Evolutionary conservation across 116 monocot species (phyloP).

Genomic region (Iris pallida): DNA sequence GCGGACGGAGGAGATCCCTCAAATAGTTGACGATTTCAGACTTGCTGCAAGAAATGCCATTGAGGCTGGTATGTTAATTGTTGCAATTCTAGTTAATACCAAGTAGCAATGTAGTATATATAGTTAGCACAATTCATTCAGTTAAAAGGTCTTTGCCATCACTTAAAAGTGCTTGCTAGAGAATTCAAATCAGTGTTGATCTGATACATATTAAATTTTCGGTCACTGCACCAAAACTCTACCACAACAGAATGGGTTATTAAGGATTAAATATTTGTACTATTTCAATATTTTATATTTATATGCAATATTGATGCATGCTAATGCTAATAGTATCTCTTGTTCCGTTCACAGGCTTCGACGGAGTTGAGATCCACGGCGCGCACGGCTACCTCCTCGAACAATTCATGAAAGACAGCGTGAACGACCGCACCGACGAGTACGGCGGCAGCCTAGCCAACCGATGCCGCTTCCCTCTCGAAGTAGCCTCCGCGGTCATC

Average conservation of each 20-base stretch:
- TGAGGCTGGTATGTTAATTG: conserved; percentile 9
- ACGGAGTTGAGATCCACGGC: conserved; percentile 2
- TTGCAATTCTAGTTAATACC: background rate
- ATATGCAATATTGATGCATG: no score
- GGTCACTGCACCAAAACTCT: no score
- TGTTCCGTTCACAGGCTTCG: background rate
- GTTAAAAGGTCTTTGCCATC: no score
- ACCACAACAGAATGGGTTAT: no score
- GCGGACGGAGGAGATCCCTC: conserved; percentile 16
- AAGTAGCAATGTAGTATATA: no score
- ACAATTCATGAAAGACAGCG: conserved; percentile 1
- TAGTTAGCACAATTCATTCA: no score
- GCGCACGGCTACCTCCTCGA: background rate
- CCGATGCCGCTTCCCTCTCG: background rate
- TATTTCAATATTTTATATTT: no score
- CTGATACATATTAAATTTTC: no score
- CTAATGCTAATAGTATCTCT: background rate
- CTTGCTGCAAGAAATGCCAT: conserved; percentile 26
- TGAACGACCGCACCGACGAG: background rate
- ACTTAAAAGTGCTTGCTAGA: no score
- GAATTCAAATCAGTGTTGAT: no score
- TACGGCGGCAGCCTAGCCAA: background rate
- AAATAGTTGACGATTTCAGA: conserved; percentile 15
- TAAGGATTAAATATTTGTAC: no score
- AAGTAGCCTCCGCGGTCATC: background rate